Conservation (phyloP, 345 rosid genomes). For the Isatis tinctoria region DNA sequence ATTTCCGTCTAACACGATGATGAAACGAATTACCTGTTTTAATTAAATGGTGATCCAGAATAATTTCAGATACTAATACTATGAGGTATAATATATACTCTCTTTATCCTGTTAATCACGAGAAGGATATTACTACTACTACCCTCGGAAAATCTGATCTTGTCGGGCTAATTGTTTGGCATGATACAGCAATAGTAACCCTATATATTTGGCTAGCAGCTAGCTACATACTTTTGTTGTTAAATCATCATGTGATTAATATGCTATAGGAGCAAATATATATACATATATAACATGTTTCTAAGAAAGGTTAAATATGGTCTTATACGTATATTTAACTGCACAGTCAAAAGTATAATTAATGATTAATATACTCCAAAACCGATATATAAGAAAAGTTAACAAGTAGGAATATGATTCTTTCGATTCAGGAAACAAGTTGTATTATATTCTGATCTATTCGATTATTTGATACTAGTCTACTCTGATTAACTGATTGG, state of each 20-base stretch:
- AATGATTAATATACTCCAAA: too few relatives aligned
- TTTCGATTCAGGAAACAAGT: too few relatives aligned
- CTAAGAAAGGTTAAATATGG: neutral
- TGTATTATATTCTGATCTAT: too few relatives aligned
- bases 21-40: neutral
- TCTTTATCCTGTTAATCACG: constrained; percentile 20
- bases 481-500: too few relatives aligned
- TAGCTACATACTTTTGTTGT: neutral
- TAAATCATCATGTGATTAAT: neutral
- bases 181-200: constrained; percentile 19
- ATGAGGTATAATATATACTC: neutral
- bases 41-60: neutral
- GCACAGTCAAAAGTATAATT: too few relatives aligned
- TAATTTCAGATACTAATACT: constrained; percentile 13
- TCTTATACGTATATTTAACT: neutral
- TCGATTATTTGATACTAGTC: too few relatives aligned
- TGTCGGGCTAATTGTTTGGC: constrained; percentile 20
- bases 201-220: constrained; percentile 7
- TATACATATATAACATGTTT: neutral
- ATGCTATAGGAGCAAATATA: neutral
- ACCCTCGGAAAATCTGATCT: constrained; percentile 19
- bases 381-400: too few relatives aligned
- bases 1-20: constrained; percentile 11
- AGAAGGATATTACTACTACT: constrained; percentile 11
- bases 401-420: too few relatives aligned